Evolutionary conservation across 2,329 filamentous ascomycete species (phyloP).

Genomic region (Calcarisporium arbuscula): DNA sequence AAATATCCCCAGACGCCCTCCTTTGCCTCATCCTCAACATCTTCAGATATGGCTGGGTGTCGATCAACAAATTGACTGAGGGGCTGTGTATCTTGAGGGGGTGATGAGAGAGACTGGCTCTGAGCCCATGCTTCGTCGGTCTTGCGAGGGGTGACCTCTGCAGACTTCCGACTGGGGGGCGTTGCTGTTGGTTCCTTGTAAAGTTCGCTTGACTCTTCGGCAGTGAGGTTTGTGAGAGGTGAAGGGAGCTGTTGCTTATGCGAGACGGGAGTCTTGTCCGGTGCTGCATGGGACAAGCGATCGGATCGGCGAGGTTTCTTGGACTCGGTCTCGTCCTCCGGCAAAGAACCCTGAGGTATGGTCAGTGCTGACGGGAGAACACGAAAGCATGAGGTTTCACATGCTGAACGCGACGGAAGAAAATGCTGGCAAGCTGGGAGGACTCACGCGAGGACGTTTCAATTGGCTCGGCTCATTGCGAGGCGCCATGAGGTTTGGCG

Average conservation of each 20-base stretch:
- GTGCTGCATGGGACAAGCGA: conserved; percentile 53
- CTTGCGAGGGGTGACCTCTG: conserved; percentile 46
- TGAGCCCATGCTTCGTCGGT: conserved; percentile 42
- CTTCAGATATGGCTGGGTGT: conserved; percentile 65
- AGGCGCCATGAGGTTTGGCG: conserved; percentile 44
- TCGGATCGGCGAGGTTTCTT: conserved; percentile 83
- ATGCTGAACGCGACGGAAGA: conserved; percentile 2
- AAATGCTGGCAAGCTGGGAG: conserved; percentile 14
- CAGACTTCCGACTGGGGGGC: conserved; percentile 55
- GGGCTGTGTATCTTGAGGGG: conserved; percentile 56
- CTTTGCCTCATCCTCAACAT: conserved; percentile 74
- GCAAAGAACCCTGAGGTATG: conserved; percentile 53
- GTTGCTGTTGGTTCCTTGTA: conserved; percentile 65
- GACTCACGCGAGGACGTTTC: conserved; percentile 70
- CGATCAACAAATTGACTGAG: conserved; percentile 71
- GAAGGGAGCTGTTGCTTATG: conserved; percentile 70
- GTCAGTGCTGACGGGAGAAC: conserved; percentile 17
- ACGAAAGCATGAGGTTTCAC: conserved; percentile 5
- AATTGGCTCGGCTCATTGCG: conserved; percentile 71
- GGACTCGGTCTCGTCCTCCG: conserved; percentile 56
- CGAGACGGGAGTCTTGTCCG: conserved; percentile 52
- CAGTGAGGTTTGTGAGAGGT: conserved; percentile 60
- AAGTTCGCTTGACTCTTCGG: conserved; percentile 43
- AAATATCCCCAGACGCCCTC: conserved; percentile 97
- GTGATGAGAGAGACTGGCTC: conserved; percentile 44